Evolutionary conservation across 805 yeast species (phyloP).

Genomic region (Candida koratica): DNA sequence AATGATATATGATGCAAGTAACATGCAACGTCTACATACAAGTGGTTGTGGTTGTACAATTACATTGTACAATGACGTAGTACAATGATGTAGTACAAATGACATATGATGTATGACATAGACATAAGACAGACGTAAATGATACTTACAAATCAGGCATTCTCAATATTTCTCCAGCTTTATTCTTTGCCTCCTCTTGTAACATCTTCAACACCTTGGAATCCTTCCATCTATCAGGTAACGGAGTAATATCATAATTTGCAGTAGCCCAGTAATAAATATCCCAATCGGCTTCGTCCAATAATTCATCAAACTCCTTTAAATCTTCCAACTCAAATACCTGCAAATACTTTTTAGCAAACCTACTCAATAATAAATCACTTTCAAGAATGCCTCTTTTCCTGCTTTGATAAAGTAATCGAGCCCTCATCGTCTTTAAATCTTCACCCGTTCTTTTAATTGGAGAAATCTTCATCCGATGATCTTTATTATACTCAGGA

Average conservation of each 20-base stretch:
- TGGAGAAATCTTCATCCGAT: slow-evolving; percentile 65
- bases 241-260: slow-evolving; percentile 73
- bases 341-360: slow-evolving; percentile 71
- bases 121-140: no score
- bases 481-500: slow-evolving; percentile 26
- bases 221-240: slow-evolving; percentile 82
- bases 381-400: slow-evolving; percentile 95
- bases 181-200: slow-evolving; percentile 71
- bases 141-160: slow-evolving; percentile 60
- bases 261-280: slow-evolving; percentile 96
- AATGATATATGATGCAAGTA: no score
- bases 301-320: slow-evolving; percentile 76
- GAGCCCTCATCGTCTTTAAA: slow-evolving; percentile 72
- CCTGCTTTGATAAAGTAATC: slow-evolving; percentile 85
- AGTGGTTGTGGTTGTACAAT: no score
- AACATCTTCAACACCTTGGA: slow-evolving; percentile 59
- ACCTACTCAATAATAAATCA: slow-evolving; percentile 77
- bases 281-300: slow-evolving; percentile 98
- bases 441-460: slow-evolving; percentile 71
- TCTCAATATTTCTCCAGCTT: slow-evolving; percentile 66
- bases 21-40: no score
- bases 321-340: slow-evolving; percentile 60
- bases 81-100: no score
- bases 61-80: no score
- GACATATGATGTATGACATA: no score